Evolutionary conservation across 169 alveolate genomes (phyloP).

Genomic region (Plasmodium gonderi): DNA sequence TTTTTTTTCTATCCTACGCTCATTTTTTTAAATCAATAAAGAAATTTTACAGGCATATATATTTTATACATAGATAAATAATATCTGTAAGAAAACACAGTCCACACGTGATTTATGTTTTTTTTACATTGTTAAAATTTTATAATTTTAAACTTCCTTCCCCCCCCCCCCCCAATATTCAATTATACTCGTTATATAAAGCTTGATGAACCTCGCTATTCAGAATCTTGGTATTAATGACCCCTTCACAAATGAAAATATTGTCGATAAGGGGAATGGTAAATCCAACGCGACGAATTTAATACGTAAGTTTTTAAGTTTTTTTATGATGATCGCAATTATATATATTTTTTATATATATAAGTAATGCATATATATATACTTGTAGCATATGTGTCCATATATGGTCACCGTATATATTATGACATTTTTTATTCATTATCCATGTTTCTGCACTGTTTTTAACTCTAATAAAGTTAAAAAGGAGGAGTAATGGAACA

Average conservation of each 20-base stretch:
- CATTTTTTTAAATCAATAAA: not conserved
- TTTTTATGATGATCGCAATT: not conserved
- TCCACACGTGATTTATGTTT: not conserved
- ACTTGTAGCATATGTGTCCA: too few relatives aligned
- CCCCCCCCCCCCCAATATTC: too few relatives aligned
- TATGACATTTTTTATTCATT: not conserved
- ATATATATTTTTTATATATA: not conserved
- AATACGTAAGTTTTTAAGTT: slow-evolving; percentile 68
- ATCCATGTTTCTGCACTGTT: not conserved
- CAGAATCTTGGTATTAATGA: slow-evolving; percentile 76
- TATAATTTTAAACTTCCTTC: not conserved
- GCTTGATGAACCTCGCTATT: slow-evolving; percentile 76
- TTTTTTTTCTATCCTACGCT: too few relatives aligned
- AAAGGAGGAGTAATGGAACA: too few relatives aligned
- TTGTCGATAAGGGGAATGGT: slow-evolving; percentile 76
- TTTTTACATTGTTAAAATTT: not conserved
- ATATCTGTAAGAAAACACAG: not conserved
- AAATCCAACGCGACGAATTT: slow-evolving; percentile 68
- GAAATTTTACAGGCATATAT: not conserved
- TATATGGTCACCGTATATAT: not conserved
- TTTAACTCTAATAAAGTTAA: too few relatives aligned
- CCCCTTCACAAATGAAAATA: slow-evolving; percentile 75
- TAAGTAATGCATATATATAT: not conserved
- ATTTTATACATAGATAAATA: not conserved
- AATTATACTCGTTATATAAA: slow-evolving; percentile 5